These are phyloP conservation scores for Zygoascus sp. DNA, from an alignment of 1,139 yeast species.

Conservation along the genomic window DNA sequence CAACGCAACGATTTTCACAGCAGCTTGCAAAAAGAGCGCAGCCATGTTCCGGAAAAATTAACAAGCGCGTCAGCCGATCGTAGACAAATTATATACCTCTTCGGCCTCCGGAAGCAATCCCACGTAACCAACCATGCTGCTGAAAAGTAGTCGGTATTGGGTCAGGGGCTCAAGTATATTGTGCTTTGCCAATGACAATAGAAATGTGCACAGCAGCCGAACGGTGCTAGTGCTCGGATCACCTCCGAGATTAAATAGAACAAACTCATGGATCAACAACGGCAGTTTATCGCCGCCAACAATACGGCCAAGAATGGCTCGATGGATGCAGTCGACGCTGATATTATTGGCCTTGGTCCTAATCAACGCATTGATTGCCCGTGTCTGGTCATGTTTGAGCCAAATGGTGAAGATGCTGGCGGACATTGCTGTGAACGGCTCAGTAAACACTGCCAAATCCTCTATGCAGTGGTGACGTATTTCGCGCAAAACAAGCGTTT, in stretches of 20 bases:
- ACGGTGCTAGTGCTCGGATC: constrained; percentile 12
- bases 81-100: constrained; percentile 21
- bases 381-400: constrained; percentile 3
- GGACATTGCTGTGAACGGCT: constrained; percentile 8
- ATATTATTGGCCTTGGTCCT: constrained; percentile 8
- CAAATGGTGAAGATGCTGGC: constrained; percentile 1
- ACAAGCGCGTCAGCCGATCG: constrained; percentile 2
- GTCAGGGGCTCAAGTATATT: constrained; percentile 21
- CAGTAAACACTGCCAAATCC: neutral
- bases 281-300: constrained; percentile 18
- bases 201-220: constrained; percentile 23
- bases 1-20: too few relatives aligned
- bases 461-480: neutral
- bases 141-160: constrained; percentile 25
- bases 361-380: constrained; percentile 7
- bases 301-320: constrained; percentile 15
- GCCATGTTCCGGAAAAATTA: too few relatives aligned
- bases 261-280: constrained; percentile 23
- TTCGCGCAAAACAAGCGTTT: neutral
- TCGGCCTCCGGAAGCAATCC: constrained; percentile 27
- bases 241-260: constrained; percentile 16
- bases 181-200: constrained; percentile 21
- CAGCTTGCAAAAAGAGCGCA: too few relatives aligned
- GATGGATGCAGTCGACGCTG: constrained; percentile 19
- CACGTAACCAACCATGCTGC: constrained; percentile 27